Evolutionary conservation across 257 asterid genomes (phyloP).

Genomic region (Penstemon eatonii): DNA sequence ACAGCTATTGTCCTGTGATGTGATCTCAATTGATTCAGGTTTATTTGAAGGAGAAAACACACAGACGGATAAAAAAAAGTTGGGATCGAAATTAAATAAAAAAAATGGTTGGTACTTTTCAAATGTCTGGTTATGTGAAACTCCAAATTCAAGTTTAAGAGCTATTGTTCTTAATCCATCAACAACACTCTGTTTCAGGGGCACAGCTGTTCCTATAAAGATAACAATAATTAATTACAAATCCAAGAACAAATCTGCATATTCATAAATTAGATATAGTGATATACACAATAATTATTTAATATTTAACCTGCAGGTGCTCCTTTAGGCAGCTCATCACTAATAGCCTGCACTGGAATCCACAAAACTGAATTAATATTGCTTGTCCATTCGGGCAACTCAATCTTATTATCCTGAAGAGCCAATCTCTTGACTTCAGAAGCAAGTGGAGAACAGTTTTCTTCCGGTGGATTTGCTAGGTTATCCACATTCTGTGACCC

Average conservation of each 20-base stretch:
- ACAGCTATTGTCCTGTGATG: conserved; percentile 84
- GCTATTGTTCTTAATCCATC: conserved; percentile 97
- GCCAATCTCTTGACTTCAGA: conserved; percentile 55
- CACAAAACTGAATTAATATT: conserved; percentile 74
- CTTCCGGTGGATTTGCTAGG: conserved; percentile 29
- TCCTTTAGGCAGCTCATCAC: conserved; percentile 78
- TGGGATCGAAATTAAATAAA: conserved; percentile 17
- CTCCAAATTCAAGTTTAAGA: conserved; percentile 93
- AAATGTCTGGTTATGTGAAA: conserved; percentile 85
- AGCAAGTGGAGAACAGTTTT: conserved; percentile 35
- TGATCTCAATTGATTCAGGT: conserved; percentile 32
- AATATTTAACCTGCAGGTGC: conserved; percentile 74
- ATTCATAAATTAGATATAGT: neutral
- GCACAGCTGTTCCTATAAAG: conserved; percentile 54
- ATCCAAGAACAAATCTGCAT: conserved; percentile 14
- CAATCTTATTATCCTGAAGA: conserved; percentile 65
- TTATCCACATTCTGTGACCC: conserved; percentile 35
- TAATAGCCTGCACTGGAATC: conserved; percentile 79
- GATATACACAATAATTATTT: conserved; percentile 13
- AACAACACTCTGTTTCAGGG: conserved; percentile 80
- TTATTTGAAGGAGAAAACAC: conserved; percentile 18
- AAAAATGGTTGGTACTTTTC: conserved; percentile 57
- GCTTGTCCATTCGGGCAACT: conserved; percentile 90
- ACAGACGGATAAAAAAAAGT: conserved; percentile 9
- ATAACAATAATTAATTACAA: conserved; percentile 25